phyloP scores from a whole-genome alignment of 306 rosid genomes.

The Comarum palustre region DNA sequence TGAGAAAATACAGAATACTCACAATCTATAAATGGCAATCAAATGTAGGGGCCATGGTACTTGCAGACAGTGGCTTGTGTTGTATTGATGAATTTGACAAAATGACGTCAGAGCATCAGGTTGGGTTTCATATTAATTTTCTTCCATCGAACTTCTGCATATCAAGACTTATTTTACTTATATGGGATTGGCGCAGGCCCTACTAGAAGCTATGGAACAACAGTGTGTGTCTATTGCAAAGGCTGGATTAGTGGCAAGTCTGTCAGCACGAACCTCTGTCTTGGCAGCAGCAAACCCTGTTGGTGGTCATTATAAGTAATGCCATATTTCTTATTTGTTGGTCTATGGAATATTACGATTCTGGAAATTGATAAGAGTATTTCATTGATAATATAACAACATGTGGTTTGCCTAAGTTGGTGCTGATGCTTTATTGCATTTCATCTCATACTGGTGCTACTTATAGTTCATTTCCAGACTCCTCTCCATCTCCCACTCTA shows the following conservation, averaged over 20 bases:
- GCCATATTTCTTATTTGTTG: conserved; percentile 16
- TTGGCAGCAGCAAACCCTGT: conserved; percentile 95
- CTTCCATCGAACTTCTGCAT: conserved; percentile 23
- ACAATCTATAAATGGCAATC: conserved; percentile 24
- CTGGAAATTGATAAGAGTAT: not conserved
- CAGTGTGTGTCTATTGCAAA: conserved; percentile 97
- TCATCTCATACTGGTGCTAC: not conserved
- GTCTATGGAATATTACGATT: conserved; percentile 8
- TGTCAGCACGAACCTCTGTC: conserved; percentile 89
- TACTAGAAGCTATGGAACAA: conserved; percentile 97
- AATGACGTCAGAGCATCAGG: conserved; percentile 98
- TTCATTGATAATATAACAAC: not conserved
- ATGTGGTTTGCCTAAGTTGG: not conserved
- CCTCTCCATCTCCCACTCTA: not conserved
- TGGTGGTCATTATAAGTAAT: conserved; percentile 94
- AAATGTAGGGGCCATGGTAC: conserved; percentile 82
- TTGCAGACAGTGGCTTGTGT: conserved; percentile 93
- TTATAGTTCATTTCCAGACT: not conserved
- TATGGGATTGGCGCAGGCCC: conserved; percentile 48
- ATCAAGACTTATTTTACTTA: conserved; percentile 21
- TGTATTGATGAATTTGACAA: conserved; percentile 92
- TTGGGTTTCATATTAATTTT: conserved; percentile 27
- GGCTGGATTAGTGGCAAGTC: conserved; percentile 95
- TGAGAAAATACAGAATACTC: conserved; percentile 15
- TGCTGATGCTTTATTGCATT: not conserved